phyloP scores from a whole-genome alignment of 116 monocot species.

The Phalaenopsis hybrid region DNA sequence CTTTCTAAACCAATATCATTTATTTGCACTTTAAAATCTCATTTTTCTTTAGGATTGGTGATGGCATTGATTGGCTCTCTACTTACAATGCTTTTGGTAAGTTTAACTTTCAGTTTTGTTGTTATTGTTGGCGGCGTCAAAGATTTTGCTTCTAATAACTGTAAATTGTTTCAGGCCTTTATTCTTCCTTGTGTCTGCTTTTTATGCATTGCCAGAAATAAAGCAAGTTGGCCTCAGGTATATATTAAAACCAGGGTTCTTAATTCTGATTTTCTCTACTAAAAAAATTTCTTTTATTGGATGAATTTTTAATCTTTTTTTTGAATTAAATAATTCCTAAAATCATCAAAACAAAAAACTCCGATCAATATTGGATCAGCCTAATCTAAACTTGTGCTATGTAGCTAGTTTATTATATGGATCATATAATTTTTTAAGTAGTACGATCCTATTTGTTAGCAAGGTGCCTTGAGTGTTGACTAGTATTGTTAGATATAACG shows the following conservation, averaged over 20 bases:
- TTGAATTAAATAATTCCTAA: not conserved
- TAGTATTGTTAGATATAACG: too few relatives aligned
- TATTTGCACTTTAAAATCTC: not conserved
- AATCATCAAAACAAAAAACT: too few relatives aligned
- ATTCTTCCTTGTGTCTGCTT: conserved; percentile 93
- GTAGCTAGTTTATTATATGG: too few relatives aligned
- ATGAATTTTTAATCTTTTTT: too few relatives aligned
- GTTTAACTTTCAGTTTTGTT: conserved; percentile 6
- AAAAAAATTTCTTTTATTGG: too few relatives aligned
- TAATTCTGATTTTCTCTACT: too few relatives aligned
- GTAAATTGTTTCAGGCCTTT: conserved; percentile 42
- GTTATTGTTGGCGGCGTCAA: too few relatives aligned
- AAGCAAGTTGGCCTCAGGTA: conserved; percentile 74
- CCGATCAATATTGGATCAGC: too few relatives aligned
- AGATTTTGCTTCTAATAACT: not conserved
- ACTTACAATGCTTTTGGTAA: conserved; percentile 93
- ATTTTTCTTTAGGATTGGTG: conserved; percentile 53
- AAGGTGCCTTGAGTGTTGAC: too few relatives aligned
- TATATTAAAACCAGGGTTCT: not conserved
- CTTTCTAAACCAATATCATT: not conserved
- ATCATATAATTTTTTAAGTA: too few relatives aligned
- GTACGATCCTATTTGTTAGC: too few relatives aligned
- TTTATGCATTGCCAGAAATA: conserved; percentile 58
- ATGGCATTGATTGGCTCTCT: conserved; percentile 95
- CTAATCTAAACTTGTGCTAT: too few relatives aligned